Evolutionary conservation across 257 asterid species (phyloP).

Genomic region (Marsdenia floribunda): DNA sequence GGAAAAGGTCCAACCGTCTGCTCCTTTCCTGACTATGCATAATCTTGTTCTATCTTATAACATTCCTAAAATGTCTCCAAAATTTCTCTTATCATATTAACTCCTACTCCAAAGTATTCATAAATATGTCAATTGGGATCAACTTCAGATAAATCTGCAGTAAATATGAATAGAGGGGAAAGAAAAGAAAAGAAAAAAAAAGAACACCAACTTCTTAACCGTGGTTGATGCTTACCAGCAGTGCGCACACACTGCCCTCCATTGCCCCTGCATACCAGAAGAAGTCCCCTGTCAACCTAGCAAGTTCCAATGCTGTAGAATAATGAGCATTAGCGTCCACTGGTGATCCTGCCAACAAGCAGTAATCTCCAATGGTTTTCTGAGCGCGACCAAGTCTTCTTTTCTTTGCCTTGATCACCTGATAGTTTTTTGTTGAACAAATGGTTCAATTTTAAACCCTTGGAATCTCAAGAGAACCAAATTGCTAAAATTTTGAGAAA

Average conservation of each 20-base stretch:
- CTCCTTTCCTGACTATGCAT: not conserved
- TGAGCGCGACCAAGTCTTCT: conserved; percentile 96
- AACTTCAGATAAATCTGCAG: not conserved
- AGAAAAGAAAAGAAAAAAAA: too few relatives aligned
- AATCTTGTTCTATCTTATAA: not conserved
- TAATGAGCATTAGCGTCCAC: conserved; percentile 99
- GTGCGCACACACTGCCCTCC: conserved; percentile 97
- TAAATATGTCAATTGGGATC: not conserved
- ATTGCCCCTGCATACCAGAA: conserved; percentile 99
- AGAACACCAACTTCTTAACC: not conserved
- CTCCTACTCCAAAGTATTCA: not conserved
- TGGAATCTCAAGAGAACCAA: not conserved
- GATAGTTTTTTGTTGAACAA: conserved; percentile 19
- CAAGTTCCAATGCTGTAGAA: conserved; percentile 83
- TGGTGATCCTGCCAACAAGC: conserved; percentile 95
- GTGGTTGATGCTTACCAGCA: conserved; percentile 60
- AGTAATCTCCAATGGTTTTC: conserved; percentile 94
- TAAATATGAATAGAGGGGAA: not conserved
- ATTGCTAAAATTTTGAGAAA: conserved; percentile 5
- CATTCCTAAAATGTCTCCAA: not conserved
- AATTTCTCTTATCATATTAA: not conserved
- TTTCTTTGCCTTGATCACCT: conserved; percentile 98
- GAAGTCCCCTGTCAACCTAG: conserved; percentile 90
- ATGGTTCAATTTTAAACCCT: not conserved
- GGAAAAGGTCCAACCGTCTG: not conserved